A percentile compares a stretch with the other conserved stretches of the same genome.
Conservation (phyloP, 2,329 filamentous ascomycete species). For the Zelopaecilomyces penicillatus region DNA sequence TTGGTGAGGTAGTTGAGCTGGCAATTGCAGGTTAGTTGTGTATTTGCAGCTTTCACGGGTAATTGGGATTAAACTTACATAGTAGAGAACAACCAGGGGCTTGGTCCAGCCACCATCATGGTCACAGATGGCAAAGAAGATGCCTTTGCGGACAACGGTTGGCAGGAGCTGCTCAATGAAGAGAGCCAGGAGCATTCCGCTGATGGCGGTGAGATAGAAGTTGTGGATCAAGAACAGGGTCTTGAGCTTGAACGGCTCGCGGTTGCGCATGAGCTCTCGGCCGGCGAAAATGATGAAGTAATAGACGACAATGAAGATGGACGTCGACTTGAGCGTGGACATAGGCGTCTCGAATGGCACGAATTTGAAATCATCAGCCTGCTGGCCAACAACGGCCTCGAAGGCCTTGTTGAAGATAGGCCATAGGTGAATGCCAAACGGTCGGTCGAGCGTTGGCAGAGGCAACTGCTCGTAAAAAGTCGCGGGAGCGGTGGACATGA, state of each 20-base stretch:
- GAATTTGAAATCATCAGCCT: slow-evolving; percentile 80
- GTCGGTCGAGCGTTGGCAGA: slow-evolving; percentile 76
- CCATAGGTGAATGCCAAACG: slow-evolving; percentile 88
- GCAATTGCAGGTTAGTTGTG: slow-evolving; percentile 24
- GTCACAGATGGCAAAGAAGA: slow-evolving; percentile 86
- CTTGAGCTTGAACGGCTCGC: slow-evolving; percentile 79
- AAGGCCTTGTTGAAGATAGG: slow-evolving; percentile 87
- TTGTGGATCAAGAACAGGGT: slow-evolving; percentile 92
- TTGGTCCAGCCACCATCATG: slow-evolving; percentile 82
- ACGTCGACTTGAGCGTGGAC: slow-evolving; percentile 79
- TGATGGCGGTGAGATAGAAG: slow-evolving; percentile 83
- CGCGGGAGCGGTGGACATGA: slow-evolving; percentile 30
- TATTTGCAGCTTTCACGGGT: not conserved
- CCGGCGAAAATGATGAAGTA: slow-evolving; percentile 91
- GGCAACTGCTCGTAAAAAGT: slow-evolving; percentile 50
- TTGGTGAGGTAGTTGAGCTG: slow-evolving; percentile 98
- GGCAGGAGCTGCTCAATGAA: slow-evolving; percentile 89
- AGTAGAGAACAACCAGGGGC: slow-evolving; percentile 89
- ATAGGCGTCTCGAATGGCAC: slow-evolving; percentile 73
- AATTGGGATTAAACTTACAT: slow-evolving; percentile 51
- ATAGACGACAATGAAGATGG: slow-evolving; percentile 76
- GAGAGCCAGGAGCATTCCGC: slow-evolving; percentile 67
- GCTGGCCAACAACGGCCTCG: slow-evolving; percentile 68
- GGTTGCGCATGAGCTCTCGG: slow-evolving; percentile 82
- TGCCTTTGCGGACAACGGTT: slow-evolving; percentile 67